Conservation (phyloP, 2,329 filamentous ascomycete species). For the Rhytidhysteron rufulum region DNA sequence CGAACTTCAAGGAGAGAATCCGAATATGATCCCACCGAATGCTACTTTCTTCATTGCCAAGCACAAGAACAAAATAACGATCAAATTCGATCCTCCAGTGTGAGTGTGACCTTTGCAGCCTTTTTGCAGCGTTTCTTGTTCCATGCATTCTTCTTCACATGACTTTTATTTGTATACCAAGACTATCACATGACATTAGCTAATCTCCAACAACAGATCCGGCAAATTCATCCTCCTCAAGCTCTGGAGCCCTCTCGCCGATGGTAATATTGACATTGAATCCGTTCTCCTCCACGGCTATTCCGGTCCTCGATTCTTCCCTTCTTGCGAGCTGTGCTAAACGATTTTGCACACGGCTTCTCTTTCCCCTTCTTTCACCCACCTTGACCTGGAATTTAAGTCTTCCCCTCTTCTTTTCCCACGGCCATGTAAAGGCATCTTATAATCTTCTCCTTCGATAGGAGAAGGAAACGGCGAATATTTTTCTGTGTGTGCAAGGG, state of each 20-base stretch:
- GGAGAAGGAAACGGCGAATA: too few species aligned
- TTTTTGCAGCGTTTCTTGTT: conserved; percentile 1
- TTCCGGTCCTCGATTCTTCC: conserved; percentile 81
- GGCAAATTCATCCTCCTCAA: conserved; percentile 84
- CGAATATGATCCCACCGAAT: conserved; percentile 61
- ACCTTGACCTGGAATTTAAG: too few species aligned
- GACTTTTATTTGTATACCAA: conserved; percentile 2
- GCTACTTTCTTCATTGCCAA: conserved; percentile 81
- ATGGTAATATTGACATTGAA: conserved; percentile 84
- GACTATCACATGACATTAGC: too few species aligned
- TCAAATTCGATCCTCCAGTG: conserved; percentile 78
- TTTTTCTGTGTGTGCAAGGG: too few species aligned
- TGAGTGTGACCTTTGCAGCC: conserved; percentile 38
- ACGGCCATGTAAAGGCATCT: too few species aligned
- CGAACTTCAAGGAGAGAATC: conserved; percentile 19
- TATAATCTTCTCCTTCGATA: too few species aligned
- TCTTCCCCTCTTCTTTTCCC: too few species aligned
- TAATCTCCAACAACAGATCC: conserved; percentile 53
- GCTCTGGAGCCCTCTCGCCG: conserved; percentile 75
- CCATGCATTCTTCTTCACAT: too few species aligned
- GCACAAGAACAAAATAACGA: conserved; percentile 78
- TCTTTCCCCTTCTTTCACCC: not conserved
- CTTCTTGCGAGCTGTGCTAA: conserved; percentile 61
- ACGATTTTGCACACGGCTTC: not conserved
- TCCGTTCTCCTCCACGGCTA: conserved; percentile 79